A percentile compares a stretch with the other conserved stretches of the same genome.
Evolutionary conservation across 2,329 filamentous ascomycete species (phyloP).

Genomic region (Claviceps lovelessii): DNA sequence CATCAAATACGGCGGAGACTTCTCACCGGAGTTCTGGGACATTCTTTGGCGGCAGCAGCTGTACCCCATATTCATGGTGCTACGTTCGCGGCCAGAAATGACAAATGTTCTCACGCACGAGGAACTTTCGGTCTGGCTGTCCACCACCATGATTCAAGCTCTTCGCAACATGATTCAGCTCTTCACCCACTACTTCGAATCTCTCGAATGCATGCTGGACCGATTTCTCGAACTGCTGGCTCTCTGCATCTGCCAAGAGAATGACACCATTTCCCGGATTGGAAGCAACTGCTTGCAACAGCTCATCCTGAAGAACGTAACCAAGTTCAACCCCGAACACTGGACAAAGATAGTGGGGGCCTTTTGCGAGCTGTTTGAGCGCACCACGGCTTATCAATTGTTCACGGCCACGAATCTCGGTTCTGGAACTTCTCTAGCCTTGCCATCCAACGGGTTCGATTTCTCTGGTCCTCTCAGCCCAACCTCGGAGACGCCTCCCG

Average conservation of each 20-base stretch:
- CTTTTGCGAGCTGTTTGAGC: constrained; percentile 89
- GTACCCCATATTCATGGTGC: constrained; percentile 95
- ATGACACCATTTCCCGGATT: constrained; percentile 94
- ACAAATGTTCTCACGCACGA: constrained; percentile 89
- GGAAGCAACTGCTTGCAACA: constrained; percentile 97
- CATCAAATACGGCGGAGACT: constrained; percentile 77
- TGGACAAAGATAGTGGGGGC: constrained; percentile 92
- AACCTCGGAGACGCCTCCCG: constrained; percentile 21
- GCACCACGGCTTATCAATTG: constrained; percentile 86
- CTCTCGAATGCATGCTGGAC: constrained; percentile 94
- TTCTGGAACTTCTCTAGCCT: constrained; percentile 35
- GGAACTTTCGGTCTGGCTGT: constrained; percentile 95
- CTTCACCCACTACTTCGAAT: constrained; percentile 96
- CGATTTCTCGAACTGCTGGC: constrained; percentile 90
- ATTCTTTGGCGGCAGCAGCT: constrained; percentile 93
- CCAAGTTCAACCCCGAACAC: constrained; percentile 73
- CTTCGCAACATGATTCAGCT: constrained; percentile 96
- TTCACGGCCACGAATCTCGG: constrained; percentile 66
- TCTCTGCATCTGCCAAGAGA: constrained; percentile 96
- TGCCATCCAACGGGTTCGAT: constrained; percentile 37
- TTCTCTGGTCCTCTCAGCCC: constrained; percentile 33
- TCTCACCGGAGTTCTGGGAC: constrained; percentile 93
- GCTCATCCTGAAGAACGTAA: constrained; percentile 88
- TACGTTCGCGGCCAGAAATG: constrained; percentile 94
- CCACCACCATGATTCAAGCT: constrained; percentile 98